Percentiles rank a stretch among this genome's conserved stretches.
Evolutionary conservation across 768 basidiomycete species (phyloP).

Genomic region (Mycena metata): DNA sequence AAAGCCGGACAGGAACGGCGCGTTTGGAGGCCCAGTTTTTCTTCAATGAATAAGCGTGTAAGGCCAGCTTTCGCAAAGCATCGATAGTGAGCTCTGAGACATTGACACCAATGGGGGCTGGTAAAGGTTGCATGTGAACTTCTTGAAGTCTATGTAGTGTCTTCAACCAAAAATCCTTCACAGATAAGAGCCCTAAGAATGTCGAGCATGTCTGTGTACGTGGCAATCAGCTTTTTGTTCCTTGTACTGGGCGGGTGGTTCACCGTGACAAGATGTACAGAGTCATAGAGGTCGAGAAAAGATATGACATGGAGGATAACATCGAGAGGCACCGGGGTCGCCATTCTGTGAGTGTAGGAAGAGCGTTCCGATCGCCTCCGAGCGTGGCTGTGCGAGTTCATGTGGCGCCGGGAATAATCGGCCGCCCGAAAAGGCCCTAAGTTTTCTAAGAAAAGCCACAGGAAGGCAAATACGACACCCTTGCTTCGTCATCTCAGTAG

Average conservation of each 20-base stretch:
- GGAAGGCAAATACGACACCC: too few species aligned
- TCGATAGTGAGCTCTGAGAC: not conserved
- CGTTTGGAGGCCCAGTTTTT: constrained; percentile 24
- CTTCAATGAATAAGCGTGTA: constrained; percentile 18
- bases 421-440: too few species aligned
- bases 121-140: constrained; percentile 11
- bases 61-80: constrained; percentile 9
- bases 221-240: not conserved
- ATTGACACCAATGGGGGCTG: not conserved
- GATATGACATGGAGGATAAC: constrained; percentile 11
- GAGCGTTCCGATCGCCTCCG: too few species aligned
- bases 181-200: constrained; percentile 4
- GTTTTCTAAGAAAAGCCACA: too few species aligned
- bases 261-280: constrained; percentile 1
- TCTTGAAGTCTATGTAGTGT: constrained; percentile 3
- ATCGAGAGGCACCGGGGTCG: constrained; percentile 25
- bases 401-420: too few species aligned
- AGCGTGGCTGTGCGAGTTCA: too few species aligned
- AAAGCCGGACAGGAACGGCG: not conserved
- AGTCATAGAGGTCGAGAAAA: constrained; percentile 21
- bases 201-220: constrained; percentile 15
- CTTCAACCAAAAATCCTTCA: constrained; percentile 31
- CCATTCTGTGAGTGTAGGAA: too few species aligned
- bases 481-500: too few species aligned
- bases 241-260: not conserved